These are phyloP conservation scores for Kockovaella imperatae DNA, from an alignment of 768 basidiomycete genomes.

Conservation along the genomic window DNA sequence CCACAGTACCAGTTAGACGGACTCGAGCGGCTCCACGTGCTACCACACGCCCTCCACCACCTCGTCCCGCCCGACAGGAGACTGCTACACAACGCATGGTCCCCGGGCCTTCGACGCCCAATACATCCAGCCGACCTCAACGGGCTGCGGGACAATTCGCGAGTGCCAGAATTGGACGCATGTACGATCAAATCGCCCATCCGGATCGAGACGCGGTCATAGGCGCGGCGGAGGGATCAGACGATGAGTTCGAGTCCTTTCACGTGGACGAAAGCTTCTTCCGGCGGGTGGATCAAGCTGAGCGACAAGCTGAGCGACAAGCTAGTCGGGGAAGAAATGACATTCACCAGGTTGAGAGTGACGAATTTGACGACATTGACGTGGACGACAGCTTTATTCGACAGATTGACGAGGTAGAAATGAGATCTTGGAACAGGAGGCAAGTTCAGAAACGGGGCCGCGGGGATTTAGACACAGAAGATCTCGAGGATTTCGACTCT, in stretches of 20 bases:
- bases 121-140: too few relatives aligned
- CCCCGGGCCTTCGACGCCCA: too few relatives aligned
- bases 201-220: not conserved
- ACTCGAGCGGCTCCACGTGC: too few relatives aligned
- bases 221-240: too few relatives aligned
- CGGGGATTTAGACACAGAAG: too few relatives aligned
- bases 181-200: too few relatives aligned
- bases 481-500: too few relatives aligned
- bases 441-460: too few relatives aligned
- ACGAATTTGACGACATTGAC: conserved; percentile 10
- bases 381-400: conserved; percentile 15
- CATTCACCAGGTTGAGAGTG: not conserved
- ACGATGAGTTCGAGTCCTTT: conserved; percentile 10
- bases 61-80: not conserved
- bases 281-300: conserved; percentile 7
- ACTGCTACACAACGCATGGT: not conserved
- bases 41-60: not conserved
- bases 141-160: too few relatives aligned
- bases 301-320: not conserved
- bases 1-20: not conserved
- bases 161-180: too few relatives aligned
- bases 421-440: too few relatives aligned
- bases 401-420: conserved; percentile 10
- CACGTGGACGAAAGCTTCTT: conserved; percentile 18
- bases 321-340: not conserved